Percentiles rank a stretch among this genome's conserved stretches.
These are phyloP conservation scores for Sugiyamaella qingdaonensis DNA, from an alignment of 805 yeast genomes.

Conservation along the genomic window DNA sequence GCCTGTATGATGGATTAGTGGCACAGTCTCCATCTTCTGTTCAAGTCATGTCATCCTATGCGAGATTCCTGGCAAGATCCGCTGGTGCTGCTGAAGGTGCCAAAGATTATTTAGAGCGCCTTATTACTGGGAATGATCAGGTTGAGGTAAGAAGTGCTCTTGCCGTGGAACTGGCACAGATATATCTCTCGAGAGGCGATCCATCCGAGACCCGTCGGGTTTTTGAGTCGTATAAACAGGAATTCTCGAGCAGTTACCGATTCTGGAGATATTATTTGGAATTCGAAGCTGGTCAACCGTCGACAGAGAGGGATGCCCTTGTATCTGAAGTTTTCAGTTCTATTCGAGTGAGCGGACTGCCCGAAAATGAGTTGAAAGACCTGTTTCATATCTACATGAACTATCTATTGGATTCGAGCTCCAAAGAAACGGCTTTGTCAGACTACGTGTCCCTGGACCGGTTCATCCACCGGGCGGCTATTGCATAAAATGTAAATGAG, in stretches of 20 bases:
- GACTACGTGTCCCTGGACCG: constrained; percentile 14
- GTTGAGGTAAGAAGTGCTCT: constrained; percentile 2
- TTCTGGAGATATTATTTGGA: constrained; percentile 33
- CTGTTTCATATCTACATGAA: constrained; percentile 30
- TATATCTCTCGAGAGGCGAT: background rate
- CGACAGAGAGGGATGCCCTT: constrained; percentile 4
- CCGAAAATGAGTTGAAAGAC: constrained; percentile 24
- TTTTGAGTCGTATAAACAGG: background rate
- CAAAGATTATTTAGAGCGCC: background rate
- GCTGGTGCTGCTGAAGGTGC: constrained; percentile 1
- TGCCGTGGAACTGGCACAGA: background rate
- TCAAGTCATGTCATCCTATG: constrained; percentile 26
- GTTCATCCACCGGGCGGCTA: constrained; percentile 3
- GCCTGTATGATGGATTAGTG: constrained; percentile 25
- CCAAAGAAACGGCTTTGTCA: background rate
- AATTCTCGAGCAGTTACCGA: constrained; percentile 19
- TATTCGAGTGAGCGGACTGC: constrained; percentile 19
- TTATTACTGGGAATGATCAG: background rate
- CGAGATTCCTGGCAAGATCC: constrained; percentile 1
- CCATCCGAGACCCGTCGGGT: background rate
- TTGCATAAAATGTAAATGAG: background rate
- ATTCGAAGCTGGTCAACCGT: constrained; percentile 26
- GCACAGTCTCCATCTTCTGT: constrained; percentile 28
- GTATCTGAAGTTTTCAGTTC: constrained; percentile 13
- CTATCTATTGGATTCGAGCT: constrained; percentile 18